phyloP scores from a whole-genome alignment of 1,139 yeast genomes.

The Blastobotrys elegans region DNA sequence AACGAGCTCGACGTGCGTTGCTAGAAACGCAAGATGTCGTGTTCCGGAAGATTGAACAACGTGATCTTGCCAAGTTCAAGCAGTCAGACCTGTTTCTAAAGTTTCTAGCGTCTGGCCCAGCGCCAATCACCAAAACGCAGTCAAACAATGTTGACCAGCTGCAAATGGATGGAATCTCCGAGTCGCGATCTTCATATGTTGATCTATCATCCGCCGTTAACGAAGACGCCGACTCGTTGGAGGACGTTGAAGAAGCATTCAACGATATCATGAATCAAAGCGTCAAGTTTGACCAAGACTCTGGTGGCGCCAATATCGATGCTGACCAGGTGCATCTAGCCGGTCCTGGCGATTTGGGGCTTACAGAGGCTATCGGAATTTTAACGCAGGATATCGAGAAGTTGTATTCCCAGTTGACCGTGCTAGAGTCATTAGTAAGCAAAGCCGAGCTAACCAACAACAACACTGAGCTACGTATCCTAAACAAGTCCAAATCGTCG shows the following conservation, averaged over 20 bases:
- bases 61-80: constrained; percentile 56
- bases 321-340: constrained; percentile 39
- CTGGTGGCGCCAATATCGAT: constrained; percentile 8
- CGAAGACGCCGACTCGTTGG: constrained; percentile 17
- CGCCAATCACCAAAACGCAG: constrained; percentile 11
- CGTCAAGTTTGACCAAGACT: constrained; percentile 1
- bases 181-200: constrained; percentile 1
- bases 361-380: constrained; percentile 60
- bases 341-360: constrained; percentile 63
- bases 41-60: constrained; percentile 43
- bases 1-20: constrained; percentile 50
- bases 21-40: constrained; percentile 52
- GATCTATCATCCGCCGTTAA: not conserved
- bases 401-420: constrained; percentile 55
- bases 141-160: constrained; percentile 23
- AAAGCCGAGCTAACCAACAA: constrained; percentile 85
- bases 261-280: constrained; percentile 47
- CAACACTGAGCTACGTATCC: constrained; percentile 58
- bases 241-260: constrained; percentile 68
- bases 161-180: constrained; percentile 24
- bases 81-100: constrained; percentile 46
- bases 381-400: constrained; percentile 56
- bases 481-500: constrained; percentile 60
- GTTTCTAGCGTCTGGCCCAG: constrained; percentile 40
- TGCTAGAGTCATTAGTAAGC: constrained; percentile 59